phyloP scores from a whole-genome alignment of 2,329 filamentous ascomycete genomes.

The Atkinsonella texensis region DNA sequence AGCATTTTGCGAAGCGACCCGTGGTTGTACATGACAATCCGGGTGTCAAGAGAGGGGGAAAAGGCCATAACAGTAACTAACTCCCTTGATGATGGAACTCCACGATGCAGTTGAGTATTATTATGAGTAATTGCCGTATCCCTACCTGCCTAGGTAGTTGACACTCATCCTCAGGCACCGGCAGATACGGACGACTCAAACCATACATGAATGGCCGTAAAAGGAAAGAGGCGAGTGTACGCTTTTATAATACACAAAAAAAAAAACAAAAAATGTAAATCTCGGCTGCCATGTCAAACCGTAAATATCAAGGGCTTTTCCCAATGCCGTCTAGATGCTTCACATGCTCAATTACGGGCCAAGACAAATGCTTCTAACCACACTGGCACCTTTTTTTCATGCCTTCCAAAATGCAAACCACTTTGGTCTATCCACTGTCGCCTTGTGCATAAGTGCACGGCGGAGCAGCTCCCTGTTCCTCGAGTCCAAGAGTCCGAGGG shows the following conservation, averaged over 20 bases:
- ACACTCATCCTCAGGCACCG: no score
- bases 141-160: no score
- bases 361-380: background rate
- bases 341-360: background rate
- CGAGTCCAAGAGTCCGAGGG: conserved; percentile 39
- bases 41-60: no score
- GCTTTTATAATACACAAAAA: background rate
- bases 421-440: conserved; percentile 21
- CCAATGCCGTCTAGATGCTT: conserved; percentile 7
- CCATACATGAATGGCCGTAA: background rate
- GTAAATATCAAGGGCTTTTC: background rate
- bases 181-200: background rate
- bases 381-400: background rate
- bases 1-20: no score
- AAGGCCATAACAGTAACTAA: no score
- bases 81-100: no score
- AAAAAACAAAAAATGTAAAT: background rate
- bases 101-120: no score
- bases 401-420: conserved; percentile 12
- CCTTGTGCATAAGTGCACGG: conserved; percentile 38
- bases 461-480: conserved; percentile 43
- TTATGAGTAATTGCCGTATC: no score
- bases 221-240: background rate
- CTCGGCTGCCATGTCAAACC: background rate
- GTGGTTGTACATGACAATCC: no score